Evolutionary conservation across 768 basidiomycete genomes (phyloP).

Genomic region (Strobilomyces echinocephalus): DNA sequence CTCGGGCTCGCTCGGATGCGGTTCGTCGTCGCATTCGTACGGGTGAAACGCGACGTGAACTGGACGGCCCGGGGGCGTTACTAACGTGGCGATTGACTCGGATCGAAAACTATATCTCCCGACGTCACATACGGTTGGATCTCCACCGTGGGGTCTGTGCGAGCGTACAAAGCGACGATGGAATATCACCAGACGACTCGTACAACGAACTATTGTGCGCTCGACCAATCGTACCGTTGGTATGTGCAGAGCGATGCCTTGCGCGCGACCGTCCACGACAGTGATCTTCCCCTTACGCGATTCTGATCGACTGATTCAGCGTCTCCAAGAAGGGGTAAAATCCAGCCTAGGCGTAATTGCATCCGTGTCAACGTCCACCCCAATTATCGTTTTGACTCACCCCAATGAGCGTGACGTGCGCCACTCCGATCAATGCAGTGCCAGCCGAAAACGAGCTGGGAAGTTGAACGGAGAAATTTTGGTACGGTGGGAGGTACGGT

Average conservation of each 20-base stretch:
- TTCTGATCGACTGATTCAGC: slow-evolving; percentile 29
- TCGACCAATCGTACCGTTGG: background rate
- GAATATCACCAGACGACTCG: too few species aligned
- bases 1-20: too few species aligned
- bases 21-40: too few species aligned
- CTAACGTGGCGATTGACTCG: too few species aligned
- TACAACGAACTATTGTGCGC: background rate
- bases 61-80: too few species aligned
- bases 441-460: slow-evolving; percentile 30
- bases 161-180: too few species aligned
- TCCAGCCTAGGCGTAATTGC: slow-evolving; percentile 27
- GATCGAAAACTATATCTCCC: too few species aligned
- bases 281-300: slow-evolving; percentile 7
- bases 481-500: slow-evolving; percentile 32
- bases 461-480: slow-evolving; percentile 43
- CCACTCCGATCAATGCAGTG: slow-evolving; percentile 33
- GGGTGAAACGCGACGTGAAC: too few species aligned
- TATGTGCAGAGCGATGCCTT: background rate
- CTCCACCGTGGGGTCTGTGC: too few species aligned
- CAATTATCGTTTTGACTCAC: slow-evolving; percentile 28
- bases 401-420: slow-evolving; percentile 37
- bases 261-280: background rate
- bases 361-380: background rate
- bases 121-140: too few species aligned
- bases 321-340: slow-evolving; percentile 28